Evolutionary conservation across 2,329 filamentous ascomycete species (phyloP), one percentile per base, ranked within the genome.

Genomic region (Hypoxylon sp.): DNA sequence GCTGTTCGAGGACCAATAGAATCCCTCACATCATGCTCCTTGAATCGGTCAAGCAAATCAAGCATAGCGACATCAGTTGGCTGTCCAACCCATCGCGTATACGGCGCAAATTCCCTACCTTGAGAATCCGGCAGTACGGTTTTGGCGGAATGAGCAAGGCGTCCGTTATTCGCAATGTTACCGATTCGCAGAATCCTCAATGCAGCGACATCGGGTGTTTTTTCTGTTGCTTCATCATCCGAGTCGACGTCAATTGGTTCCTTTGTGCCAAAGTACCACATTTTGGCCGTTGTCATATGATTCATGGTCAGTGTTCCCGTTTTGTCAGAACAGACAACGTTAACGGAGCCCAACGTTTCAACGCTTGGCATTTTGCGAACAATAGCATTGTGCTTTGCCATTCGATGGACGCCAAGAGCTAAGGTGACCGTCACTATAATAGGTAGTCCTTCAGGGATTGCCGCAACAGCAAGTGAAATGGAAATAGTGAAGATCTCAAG

Each of bases 271-370:
- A 97, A 97, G 77, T 95, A 92, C 96, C 96, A 99, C 83, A 99
- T 90, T 75, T 96, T 97, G 14, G 94, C 94, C 0, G 94, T 94
- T 0, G 96, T 97, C 96, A 99, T 98, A 77, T 99, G 96, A 76
- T 98, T 99, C 76, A 94, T 94, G 0, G 96, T 99, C 65, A 99
- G 82, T 1, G 96, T 99, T 30, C 95, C 90, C 45, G 96, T 99
- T 82, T 99, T 99, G 83, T 99, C 96, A 71, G 94, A 97, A 82
- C 96, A 99, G 5, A 99, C 93, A n/a, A 99, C 94, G 74, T 98
- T 99, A 63, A 99, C 96, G n/a, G 94, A 97, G 7, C 96, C 96
- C 4, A 99, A 82, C 0, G 96, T 99, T 78, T 99, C 96, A 7
- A 99, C 96, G 78, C 96, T 98, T 21, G 96, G 96, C 80, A 99